A percentile compares a stretch with the other conserved stretches of the same genome.
Conservation (phyloP, 208 protist species). For the Vickermania spadyakhi region DNA sequence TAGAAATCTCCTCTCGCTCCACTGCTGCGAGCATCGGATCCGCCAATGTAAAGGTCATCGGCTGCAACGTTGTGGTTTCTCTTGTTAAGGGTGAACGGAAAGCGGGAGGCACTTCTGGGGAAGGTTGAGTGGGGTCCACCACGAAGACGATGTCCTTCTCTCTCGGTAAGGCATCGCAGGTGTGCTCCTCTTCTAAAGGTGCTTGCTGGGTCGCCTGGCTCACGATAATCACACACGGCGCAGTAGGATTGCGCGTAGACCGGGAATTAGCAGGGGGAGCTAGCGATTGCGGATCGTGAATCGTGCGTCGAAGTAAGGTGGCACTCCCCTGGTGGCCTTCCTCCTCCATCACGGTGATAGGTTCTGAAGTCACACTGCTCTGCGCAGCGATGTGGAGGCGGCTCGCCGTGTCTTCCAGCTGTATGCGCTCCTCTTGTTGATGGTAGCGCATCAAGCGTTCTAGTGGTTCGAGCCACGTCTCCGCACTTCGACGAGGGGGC, state of each 20-base stretch:
- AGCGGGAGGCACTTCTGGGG: too few relatives aligned
- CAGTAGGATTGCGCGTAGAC: too few relatives aligned
- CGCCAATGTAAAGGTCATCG: neutral
- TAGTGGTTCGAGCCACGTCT: too few relatives aligned
- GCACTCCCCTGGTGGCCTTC: neutral
- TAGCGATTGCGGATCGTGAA: neutral
- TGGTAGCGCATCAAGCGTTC: too few relatives aligned
- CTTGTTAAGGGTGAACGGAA: neutral
- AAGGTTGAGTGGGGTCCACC: neutral
- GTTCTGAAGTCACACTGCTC: too few relatives aligned
- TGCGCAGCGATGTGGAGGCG: too few relatives aligned
- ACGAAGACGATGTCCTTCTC: neutral
- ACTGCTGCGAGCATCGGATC: too few relatives aligned
- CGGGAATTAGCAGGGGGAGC: too few relatives aligned
- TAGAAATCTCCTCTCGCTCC: too few relatives aligned
- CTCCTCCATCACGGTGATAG: too few relatives aligned
- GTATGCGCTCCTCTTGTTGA: too few relatives aligned
- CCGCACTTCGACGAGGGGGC: conserved; percentile 6
- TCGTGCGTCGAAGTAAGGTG: neutral
- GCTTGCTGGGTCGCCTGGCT: neutral
- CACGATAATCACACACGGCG: neutral
- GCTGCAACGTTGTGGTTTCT: neutral
- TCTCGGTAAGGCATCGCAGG: neutral
- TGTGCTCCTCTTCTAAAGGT: neutral
- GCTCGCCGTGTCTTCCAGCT: too few relatives aligned